phyloP scores from a whole-genome alignment of 176 grass and related monocot species.

The Bonia amplexicaulis region DNA sequence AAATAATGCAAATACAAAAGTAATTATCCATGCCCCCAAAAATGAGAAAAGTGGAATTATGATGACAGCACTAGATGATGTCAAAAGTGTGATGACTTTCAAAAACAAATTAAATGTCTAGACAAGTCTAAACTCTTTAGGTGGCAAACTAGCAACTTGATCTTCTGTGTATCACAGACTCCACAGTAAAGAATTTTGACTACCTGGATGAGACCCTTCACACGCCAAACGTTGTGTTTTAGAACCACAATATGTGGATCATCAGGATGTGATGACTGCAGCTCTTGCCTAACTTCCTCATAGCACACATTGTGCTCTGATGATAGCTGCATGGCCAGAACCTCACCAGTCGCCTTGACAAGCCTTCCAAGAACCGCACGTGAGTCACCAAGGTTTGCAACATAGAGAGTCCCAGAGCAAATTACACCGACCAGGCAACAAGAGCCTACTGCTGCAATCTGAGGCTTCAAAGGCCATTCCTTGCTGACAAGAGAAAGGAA shows the following conservation, averaged over 20 bases:
- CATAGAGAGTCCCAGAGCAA: constrained; percentile 58
- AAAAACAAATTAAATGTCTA: constrained; percentile 17
- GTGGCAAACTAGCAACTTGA: not conserved
- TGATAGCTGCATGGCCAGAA: constrained; percentile 61
- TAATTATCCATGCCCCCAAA: constrained; percentile 16
- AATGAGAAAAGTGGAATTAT: constrained; percentile 6
- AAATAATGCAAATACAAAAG: constrained; percentile 12
- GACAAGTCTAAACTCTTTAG: not conserved
- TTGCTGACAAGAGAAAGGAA: constrained; percentile 67
- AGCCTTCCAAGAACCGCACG: constrained; percentile 65
- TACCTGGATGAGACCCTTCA: constrained; percentile 93
- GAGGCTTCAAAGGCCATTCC: constrained; percentile 72
- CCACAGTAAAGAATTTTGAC: not conserved
- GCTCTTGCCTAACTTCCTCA: constrained; percentile 73
- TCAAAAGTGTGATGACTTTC: constrained; percentile 1
- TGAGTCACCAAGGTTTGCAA: constrained; percentile 72
- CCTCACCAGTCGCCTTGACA: constrained; percentile 62
- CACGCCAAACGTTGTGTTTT: constrained; percentile 89
- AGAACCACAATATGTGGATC: constrained; percentile 80
- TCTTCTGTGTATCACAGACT: not conserved
- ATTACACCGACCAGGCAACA: constrained; percentile 69
- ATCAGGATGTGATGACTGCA: constrained; percentile 66
- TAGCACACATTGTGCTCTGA: constrained; percentile 64
- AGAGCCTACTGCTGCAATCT: constrained; percentile 86
- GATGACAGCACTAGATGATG: constrained; percentile 7